A percentile compares a stretch with the other conserved stretches of the same genome.
Conservation (phyloP, 2,329 filamentous ascomycete genomes). For the Scedosporium dehoogii region DNA sequence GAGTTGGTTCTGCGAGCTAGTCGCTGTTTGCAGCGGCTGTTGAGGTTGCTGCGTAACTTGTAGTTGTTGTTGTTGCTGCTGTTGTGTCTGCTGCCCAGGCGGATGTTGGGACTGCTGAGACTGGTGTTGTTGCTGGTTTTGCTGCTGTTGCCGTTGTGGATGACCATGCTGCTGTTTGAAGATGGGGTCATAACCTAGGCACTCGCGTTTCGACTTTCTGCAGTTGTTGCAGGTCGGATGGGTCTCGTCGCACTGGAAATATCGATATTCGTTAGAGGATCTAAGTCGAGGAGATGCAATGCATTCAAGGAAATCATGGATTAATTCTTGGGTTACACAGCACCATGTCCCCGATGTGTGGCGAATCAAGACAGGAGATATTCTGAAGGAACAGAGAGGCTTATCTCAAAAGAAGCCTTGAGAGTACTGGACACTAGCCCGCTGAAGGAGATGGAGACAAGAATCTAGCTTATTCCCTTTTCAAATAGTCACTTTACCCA, state of each 20-base stretch:
- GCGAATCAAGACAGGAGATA: too few relatives aligned
- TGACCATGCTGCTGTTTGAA: constrained; percentile 55
- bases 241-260: constrained; percentile 79
- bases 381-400: too few relatives aligned
- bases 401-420: too few relatives aligned
- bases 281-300: not conserved
- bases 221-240: constrained; percentile 89
- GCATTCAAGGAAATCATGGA: not conserved
- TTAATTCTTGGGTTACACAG: not conserved
- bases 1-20: not conserved
- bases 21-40: not conserved
- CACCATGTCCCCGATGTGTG: too few relatives aligned
- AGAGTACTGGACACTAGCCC: too few relatives aligned
- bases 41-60: not conserved
- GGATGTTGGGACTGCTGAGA: not conserved
- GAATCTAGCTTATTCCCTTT: too few relatives aligned
- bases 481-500: too few relatives aligned
- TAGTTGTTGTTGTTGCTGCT: not conserved
- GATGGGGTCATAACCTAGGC: constrained; percentile 77
- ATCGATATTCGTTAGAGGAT: not conserved
- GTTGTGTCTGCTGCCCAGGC: not conserved
- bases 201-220: constrained; percentile 81
- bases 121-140: not conserved
- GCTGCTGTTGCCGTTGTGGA: not conserved
- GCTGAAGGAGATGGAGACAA: too few relatives aligned